Percentiles rank a stretch among this genome's conserved stretches.
Conservation (phyloP, 2,329 filamentous ascomycete genomes). For the Epichloe elymi region DNA sequence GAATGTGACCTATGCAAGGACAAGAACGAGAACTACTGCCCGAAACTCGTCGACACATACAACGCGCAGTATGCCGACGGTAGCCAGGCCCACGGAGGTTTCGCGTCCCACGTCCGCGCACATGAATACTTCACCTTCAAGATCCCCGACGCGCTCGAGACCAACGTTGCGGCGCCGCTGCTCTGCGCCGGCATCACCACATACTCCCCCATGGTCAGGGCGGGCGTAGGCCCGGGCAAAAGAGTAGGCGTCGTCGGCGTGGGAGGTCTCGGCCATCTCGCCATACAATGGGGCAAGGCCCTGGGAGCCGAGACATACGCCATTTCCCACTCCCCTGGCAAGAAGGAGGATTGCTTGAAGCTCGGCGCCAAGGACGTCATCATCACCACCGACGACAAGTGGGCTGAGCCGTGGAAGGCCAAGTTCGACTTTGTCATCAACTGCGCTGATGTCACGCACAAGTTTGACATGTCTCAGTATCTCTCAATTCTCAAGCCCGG, state of each 20-base stretch:
- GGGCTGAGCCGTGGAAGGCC: constrained; percentile 41
- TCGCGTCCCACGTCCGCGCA: constrained; percentile 32
- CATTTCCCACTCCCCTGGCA: constrained; percentile 45
- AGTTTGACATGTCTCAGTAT: constrained; percentile 41
- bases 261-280: constrained; percentile 64
- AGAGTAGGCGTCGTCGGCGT: constrained; percentile 59
- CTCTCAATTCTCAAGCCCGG: constrained; percentile 37
- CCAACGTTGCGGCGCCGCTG: constrained; percentile 48
- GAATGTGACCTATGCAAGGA: constrained; percentile 33
- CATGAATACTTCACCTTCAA: constrained; percentile 47
- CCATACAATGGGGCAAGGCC: constrained; percentile 56
- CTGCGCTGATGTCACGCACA: constrained; percentile 34
- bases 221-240: constrained; percentile 57
- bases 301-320: constrained; percentile 54
- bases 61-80: constrained; percentile 44
- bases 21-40: constrained; percentile 38
- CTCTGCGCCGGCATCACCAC: constrained; percentile 68
- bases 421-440: constrained; percentile 40
- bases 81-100: constrained; percentile 53
- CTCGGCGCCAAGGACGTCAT: constrained; percentile 48
- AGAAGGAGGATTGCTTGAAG: constrained; percentile 45
- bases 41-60: constrained; percentile 41
- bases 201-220: constrained; percentile 53
- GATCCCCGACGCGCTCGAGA: constrained; percentile 39
- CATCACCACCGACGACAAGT: constrained; percentile 34